These are phyloP conservation scores for Bacidia gigantensis DNA, from an alignment of 495 filamentous ascomycete genomes.

Conservation along the genomic window DNA sequence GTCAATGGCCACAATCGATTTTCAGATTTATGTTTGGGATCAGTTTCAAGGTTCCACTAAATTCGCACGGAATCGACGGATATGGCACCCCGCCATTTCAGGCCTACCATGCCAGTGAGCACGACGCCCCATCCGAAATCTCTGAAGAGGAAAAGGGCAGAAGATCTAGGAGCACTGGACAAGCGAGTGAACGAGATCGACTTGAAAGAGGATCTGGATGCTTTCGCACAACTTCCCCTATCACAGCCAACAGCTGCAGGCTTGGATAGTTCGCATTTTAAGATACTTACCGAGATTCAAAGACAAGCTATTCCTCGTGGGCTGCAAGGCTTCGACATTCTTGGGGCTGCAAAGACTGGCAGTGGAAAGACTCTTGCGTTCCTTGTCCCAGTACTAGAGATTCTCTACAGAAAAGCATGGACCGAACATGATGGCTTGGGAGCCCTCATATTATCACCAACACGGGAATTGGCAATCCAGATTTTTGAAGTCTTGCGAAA, in stretches of 20 bases:
- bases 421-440: conserved; percentile 83
- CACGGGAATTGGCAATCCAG: conserved; percentile 87
- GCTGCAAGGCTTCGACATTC: conserved; percentile 75
- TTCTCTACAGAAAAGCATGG: conserved; percentile 84
- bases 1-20: too few relatives aligned
- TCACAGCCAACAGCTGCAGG: conserved; percentile 71
- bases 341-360: conserved; percentile 93
- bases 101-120: conserved; percentile 2
- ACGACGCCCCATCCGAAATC: conserved; percentile 17
- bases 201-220: conserved; percentile 40
- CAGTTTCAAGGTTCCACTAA: background rate
- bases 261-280: conserved; percentile 76
- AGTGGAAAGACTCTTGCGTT: conserved; percentile 96
- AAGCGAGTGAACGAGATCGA: conserved; percentile 38
- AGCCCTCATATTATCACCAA: conserved; percentile 86
- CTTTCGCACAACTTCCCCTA: conserved; percentile 72
- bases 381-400: conserved; percentile 81
- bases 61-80: background rate
- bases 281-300: conserved; percentile 84
- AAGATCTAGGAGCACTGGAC: conserved; percentile 31
- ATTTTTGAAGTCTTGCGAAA: conserved; percentile 93
- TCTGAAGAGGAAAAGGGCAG: conserved; percentile 52
- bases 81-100: conserved; percentile 9
- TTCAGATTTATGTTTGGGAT: background rate
- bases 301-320: conserved; percentile 70